Conservation (phyloP, 129 eudicot genomes). For the Rutidosis leptorrhynchoides region DNA sequence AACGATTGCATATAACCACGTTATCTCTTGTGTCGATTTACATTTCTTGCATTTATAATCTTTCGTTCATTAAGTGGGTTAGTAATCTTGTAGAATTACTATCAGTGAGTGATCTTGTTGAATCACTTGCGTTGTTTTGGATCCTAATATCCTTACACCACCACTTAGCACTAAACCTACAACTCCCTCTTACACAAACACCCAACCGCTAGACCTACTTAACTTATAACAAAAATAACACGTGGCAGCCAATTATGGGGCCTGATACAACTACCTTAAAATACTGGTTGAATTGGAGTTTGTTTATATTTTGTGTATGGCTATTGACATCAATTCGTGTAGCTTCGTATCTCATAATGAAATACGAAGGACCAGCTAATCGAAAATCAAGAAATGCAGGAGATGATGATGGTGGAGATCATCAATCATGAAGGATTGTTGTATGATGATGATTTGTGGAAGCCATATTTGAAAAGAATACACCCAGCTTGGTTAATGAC, state of each 20-base stretch:
- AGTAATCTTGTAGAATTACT: too few species aligned
- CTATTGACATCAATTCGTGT: conserved; percentile 51
- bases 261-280: conserved; percentile 57
- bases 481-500: conserved; percentile 89
- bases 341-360: conserved; percentile 64
- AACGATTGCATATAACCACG: too few species aligned
- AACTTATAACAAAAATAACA: too few species aligned
- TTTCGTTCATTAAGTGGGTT: too few species aligned
- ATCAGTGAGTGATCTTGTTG: too few species aligned
- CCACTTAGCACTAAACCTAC: too few species aligned
- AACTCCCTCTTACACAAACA: too few species aligned
- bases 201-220: too few species aligned
- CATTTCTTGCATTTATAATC: too few species aligned
- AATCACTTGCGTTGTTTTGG: too few species aligned
- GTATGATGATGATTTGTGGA: conserved; percentile 91
- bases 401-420: conserved; percentile 23
- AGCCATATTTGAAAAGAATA: conserved; percentile 73
- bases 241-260: conserved; percentile 87
- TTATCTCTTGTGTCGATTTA: too few species aligned
- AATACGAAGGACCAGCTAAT: conserved; percentile 50
- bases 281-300: conserved; percentile 95
- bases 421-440: conserved; percentile 55
- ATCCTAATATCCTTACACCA: too few species aligned
- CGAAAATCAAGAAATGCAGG: conserved; percentile 29
- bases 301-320: conserved; percentile 56